Conservation (phyloP, 805 yeast species). For the Metschnikowia reukaufii region DNA sequence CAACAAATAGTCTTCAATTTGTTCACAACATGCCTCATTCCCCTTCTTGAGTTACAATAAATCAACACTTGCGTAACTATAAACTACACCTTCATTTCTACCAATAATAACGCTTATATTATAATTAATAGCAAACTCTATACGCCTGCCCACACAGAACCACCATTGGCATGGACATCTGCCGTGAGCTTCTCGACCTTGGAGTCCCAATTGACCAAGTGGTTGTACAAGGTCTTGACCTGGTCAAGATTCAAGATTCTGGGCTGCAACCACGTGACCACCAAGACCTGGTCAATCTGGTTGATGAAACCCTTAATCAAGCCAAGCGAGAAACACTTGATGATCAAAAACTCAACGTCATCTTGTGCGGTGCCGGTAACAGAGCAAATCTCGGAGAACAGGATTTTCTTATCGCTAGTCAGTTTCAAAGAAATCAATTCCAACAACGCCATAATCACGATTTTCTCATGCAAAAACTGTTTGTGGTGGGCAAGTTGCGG, state of each 20-base stretch:
- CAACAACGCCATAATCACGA: conserved; percentile 86
- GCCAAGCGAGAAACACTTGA: conserved; percentile 85
- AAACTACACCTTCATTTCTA: too few species aligned
- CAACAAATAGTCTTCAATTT: too few species aligned
- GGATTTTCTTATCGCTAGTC: conserved; percentile 68
- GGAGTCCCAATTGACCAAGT: conserved; percentile 74
- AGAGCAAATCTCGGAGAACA: conserved; percentile 69
- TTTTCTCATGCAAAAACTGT: conserved; percentile 79
- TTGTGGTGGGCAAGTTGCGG: conserved; percentile 60
- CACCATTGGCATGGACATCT: conserved; percentile 39
- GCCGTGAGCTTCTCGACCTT: conserved; percentile 63
- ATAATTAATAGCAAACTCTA: neutral
- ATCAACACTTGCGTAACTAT: too few species aligned
- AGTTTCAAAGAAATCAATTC: conserved; percentile 81
- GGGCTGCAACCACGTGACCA: conserved; percentile 94
- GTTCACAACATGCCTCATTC: too few species aligned
- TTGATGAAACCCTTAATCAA: conserved; percentile 88
- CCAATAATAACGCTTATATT: too few species aligned
- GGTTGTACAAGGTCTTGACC: conserved; percentile 70
- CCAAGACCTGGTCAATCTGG: conserved; percentile 75
- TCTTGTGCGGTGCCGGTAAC: conserved; percentile 64
- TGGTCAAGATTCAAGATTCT: conserved; percentile 83
- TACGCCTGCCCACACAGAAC: conserved; percentile 41
- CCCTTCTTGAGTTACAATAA: too few species aligned
- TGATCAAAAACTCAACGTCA: conserved; percentile 86